Base-by-base conservation (phyloP, 306 rosid genomes). In the Betula pendula region DNA sequence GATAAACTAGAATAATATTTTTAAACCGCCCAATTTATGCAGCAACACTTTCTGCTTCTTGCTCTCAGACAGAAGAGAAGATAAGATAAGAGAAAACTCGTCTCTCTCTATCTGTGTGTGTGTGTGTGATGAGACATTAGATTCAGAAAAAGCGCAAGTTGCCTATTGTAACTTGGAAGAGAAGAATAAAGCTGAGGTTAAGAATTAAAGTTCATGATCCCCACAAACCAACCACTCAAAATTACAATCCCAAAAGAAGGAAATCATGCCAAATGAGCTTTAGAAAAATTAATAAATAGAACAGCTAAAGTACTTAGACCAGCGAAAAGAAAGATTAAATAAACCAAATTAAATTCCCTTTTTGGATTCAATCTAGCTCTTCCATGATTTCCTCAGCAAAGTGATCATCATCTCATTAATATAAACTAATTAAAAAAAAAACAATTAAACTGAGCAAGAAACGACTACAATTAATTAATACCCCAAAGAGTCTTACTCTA, bases 11-110 rank as follows among this genome's bases (percentile, higher is more conserved):
- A 74, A 80, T 73, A 80, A 69, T 88, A 66, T 79, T 5, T 38
- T 74, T 50, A 29, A 29, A 29, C 81, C 81, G 80, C 68, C 77
- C 80, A 76, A 74, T 85, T 79, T 66, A 15, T 31, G 77, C 24
- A 43, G 22, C 79, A 31, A 69, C 91, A 77, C 97, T 92, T 92
- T 92, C 92, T 92, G 97, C 92, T 91, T 87, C 93, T 90, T 71
- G 81, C 89, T 70, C 65, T 77, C 88, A 80, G 92, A 94, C 97
- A 90, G 78, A 73, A 56, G 48, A 81, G n/a, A n/a, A n/a, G n/a
- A n/a, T n/a, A n/a, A n/a, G n/a, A n/a, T n/a, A n/a, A 73, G 62
- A 49, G 75, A 76, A 70, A 75, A 69, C 48, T 67, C 69, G 55
- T 55, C 45, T 17, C 83, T 40, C 45, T 14, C 80, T 45, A 45